Conservation (phyloP, 768 basidiomycete genomes). For the Suillus discolor region DNA sequence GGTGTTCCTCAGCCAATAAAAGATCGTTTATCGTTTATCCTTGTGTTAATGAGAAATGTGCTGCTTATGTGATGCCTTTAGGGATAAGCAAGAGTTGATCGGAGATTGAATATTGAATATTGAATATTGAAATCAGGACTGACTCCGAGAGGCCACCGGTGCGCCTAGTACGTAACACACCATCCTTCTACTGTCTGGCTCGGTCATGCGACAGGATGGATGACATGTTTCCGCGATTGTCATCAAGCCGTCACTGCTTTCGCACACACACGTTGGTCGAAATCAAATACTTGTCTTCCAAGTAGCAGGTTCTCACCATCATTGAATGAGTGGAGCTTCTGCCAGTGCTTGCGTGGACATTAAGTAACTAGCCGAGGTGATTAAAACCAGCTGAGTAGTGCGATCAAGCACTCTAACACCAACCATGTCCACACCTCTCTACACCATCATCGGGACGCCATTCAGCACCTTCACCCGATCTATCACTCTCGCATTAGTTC, state of each 20-base stretch:
- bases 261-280: neutral
- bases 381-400: neutral
- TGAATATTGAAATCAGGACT: no score
- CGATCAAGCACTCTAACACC: neutral
- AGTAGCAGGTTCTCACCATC: neutral
- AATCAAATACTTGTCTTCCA: neutral
- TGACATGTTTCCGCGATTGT: neutral
- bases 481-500: constrained; percentile 30
- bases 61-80: no score
- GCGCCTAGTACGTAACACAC: no score
- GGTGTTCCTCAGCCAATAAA: no score
- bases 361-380: neutral
- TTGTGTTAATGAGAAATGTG: no score
- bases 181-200: no score
- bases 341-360: neutral
- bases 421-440: constrained; percentile 18
- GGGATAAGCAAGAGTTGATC: no score
- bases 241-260: neutral
- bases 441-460: constrained; percentile 34
- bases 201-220: no score
- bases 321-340: neutral
- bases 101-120: no score
- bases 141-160: no score
- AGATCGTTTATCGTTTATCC: no score
- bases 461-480: constrained; percentile 36